These are phyloP conservation scores for Agastache rugosa DNA, from an alignment of 257 asterid genomes.

Conservation along the genomic window DNA sequence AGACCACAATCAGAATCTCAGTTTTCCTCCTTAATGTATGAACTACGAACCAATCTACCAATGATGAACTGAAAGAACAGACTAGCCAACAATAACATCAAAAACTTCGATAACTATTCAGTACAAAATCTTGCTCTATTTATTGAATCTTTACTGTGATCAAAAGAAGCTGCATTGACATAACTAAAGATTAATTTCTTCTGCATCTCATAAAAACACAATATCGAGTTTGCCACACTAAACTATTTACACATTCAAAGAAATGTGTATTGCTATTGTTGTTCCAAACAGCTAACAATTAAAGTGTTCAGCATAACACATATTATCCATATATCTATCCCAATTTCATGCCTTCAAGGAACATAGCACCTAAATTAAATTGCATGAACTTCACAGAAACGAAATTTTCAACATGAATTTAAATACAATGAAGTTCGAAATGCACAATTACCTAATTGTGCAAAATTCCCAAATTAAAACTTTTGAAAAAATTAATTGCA, in stretches of 20 bases:
- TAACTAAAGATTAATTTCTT: not conserved
- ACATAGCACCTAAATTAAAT: slow-evolving; percentile 5
- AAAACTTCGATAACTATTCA: not conserved
- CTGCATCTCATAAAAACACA: slow-evolving; percentile 17
- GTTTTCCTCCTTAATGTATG: slow-evolving; percentile 12
- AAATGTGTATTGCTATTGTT: not conserved
- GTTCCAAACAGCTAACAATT: slow-evolving; percentile 1
- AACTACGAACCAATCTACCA: slow-evolving; percentile 4
- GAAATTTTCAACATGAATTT: slow-evolving; percentile 10
- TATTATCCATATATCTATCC: slow-evolving; percentile 10
- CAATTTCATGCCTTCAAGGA: not conserved
- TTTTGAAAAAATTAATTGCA: not conserved
- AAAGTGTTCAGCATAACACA: not conserved
- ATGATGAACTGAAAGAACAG: not conserved
- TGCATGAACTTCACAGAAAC: slow-evolving; percentile 7
- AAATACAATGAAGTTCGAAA: not conserved
- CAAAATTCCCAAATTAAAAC: not conserved
- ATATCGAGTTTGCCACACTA: not conserved
- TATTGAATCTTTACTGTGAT: not conserved
- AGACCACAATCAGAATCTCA: not conserved
- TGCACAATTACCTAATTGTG: not conserved
- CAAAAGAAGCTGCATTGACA: slow-evolving; percentile 26
- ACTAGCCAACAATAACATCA: not conserved
- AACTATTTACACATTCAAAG: not conserved
- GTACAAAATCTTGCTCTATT: not conserved